Percentiles rank a stretch among this genome's conserved stretches.
phyloP scores from a whole-genome alignment of 2,329 filamentous ascomycete species.

The Fusarium paranaense region DNA sequence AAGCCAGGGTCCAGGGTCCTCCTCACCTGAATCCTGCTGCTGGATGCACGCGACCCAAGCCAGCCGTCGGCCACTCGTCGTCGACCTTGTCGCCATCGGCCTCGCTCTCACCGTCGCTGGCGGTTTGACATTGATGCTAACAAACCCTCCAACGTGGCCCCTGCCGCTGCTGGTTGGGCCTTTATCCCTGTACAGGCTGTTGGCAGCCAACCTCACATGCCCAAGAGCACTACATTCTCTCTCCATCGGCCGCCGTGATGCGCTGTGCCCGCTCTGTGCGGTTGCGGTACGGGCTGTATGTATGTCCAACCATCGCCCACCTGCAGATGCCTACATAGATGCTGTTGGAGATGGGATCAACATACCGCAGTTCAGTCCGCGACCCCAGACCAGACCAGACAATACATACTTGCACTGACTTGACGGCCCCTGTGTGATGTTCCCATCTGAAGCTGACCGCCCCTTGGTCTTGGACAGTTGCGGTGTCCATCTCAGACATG shows the following conservation, averaged over 20 bases:
- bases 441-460: conserved; percentile 35
- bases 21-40: conserved; percentile 46
- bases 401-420: conserved; percentile 4
- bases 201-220: conserved; percentile 17
- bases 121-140: conserved; percentile 45
- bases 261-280: conserved; percentile 12
- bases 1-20: conserved; percentile 38
- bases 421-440: conserved; percentile 16
- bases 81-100: conserved; percentile 36
- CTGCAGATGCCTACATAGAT: conserved; percentile 1
- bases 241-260: conserved; percentile 15
- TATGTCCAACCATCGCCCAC: conserved; percentile 14
- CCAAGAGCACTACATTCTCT: conserved; percentile 15
- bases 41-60: conserved; percentile 43
- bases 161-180: conserved; percentile 37
- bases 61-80: conserved; percentile 38
- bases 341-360: conserved; percentile 19
- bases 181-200: conserved; percentile 17
- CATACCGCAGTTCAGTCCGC: conserved; percentile 5
- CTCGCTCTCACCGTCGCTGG: conserved; percentile 43
- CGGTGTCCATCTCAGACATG: conserved; percentile 36
- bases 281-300: conserved; percentile 7
- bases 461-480: conserved; percentile 16
- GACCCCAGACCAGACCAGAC: conserved; percentile 5
- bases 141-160: conserved; percentile 40